These are phyloP conservation scores for Kitagawia praeruptora DNA, from an alignment of 129 eudicot species.

Conservation along the genomic window DNA sequence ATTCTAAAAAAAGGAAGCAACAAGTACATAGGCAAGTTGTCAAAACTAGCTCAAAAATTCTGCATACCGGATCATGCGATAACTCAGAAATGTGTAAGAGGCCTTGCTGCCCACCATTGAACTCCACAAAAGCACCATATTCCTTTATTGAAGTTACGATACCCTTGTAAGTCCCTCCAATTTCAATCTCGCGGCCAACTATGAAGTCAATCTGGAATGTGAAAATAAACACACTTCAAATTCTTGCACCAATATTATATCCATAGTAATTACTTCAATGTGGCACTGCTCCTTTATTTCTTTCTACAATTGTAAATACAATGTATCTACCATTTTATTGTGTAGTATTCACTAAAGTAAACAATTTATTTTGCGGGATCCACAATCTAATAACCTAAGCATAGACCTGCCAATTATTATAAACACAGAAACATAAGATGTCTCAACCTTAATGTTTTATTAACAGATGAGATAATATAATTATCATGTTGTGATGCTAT, in stretches of 20 bases:
- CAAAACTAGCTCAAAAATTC: background rate
- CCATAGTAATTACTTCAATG: background rate
- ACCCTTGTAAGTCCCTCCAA: slow-evolving; percentile 87
- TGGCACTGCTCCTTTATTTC: background rate
- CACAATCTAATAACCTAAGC: background rate
- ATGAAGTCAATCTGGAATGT: slow-evolving; percentile 58
- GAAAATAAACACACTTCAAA: slow-evolving; percentile 8
- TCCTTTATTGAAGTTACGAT: slow-evolving; percentile 67
- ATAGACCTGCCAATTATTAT: background rate
- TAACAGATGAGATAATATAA: background rate
- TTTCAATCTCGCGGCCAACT: slow-evolving; percentile 87
- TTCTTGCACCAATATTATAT: background rate
- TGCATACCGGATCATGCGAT: slow-evolving; percentile 82
- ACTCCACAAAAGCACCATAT: slow-evolving; percentile 97
- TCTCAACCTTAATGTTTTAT: background rate
- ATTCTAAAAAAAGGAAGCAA: background rate
- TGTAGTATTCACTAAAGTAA: background rate
- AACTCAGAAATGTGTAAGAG: slow-evolving; percentile 90
- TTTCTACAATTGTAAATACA: background rate
- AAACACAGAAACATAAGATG: background rate
- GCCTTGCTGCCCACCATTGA: slow-evolving; percentile 97
- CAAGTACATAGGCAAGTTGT: background rate
- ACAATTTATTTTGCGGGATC: background rate
- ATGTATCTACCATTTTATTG: background rate
- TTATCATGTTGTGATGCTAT: background rate